Conservation (phyloP, 768 basidiomycete genomes). For the Boletus huronensis region DNA sequence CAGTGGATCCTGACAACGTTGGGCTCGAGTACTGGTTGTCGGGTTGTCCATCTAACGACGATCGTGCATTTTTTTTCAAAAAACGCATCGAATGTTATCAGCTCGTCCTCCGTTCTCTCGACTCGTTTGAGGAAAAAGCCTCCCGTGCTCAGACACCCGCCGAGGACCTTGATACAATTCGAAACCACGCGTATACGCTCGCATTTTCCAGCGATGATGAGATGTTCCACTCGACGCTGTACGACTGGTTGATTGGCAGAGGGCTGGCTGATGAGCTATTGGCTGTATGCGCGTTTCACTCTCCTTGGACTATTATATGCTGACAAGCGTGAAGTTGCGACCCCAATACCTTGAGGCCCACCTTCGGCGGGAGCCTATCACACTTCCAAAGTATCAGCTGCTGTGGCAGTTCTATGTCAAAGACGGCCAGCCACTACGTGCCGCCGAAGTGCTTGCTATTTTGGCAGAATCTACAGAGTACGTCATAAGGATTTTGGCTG, state of each 20-base stretch:
- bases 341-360: constrained; percentile 88
- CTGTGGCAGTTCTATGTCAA: constrained; percentile 98
- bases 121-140: constrained; percentile 70
- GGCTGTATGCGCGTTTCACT: constrained; percentile 55
- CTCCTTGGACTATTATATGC: constrained; percentile 1
- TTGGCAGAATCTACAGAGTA: constrained; percentile 85
- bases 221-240: constrained; percentile 90
- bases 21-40: constrained; percentile 77
- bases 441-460: constrained; percentile 79
- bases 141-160: constrained; percentile 30
- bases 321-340: constrained; percentile 54
- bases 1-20: constrained; percentile 70
- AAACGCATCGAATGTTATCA: constrained; percentile 74
- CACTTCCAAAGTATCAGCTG: constrained; percentile 80
- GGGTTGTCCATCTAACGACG: constrained; percentile 56
- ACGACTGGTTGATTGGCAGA: constrained; percentile 87
- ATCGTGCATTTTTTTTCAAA: constrained; percentile 55
- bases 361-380: constrained; percentile 74
- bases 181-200: constrained; percentile 80
- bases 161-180: constrained; percentile 66
- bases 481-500: constrained; percentile 23
- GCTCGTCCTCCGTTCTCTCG: constrained; percentile 77
- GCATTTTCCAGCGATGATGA: constrained; percentile 85
- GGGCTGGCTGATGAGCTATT: constrained; percentile 84
- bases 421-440: constrained; percentile 79